Evolutionary conservation across 2,329 filamentous ascomycete genomes (phyloP).

Genomic region (Ciborinia camelliae): DNA sequence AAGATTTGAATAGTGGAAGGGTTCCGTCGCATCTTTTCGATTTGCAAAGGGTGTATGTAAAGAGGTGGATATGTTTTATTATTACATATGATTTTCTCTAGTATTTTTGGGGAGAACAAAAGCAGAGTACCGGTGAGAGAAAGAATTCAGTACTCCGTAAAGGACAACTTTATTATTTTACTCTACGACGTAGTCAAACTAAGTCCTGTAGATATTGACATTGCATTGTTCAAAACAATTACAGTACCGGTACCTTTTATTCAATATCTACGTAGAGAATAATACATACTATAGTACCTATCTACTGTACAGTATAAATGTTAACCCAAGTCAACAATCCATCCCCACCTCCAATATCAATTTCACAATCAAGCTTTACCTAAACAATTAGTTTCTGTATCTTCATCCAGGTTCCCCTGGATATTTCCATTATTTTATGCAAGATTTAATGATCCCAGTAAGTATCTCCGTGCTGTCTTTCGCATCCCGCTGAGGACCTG

Average conservation of each 20-base stretch:
- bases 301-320: neutral
- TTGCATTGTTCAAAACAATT: neutral
- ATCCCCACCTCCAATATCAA: slow-evolving; percentile 1
- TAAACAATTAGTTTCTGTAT: slow-evolving; percentile 9
- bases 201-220: neutral
- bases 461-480: slow-evolving; percentile 2
- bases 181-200: neutral
- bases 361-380: slow-evolving; percentile 16
- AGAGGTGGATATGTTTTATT: slow-evolving; percentile 8
- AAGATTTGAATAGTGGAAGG: slow-evolving; percentile 4
- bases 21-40: neutral
- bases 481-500: slow-evolving; percentile 12
- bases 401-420: slow-evolving; percentile 9
- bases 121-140: slow-evolving; percentile 1
- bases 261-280: no score
- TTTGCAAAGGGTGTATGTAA: slow-evolving; percentile 1
- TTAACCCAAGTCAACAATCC: neutral
- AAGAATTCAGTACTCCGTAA: neutral
- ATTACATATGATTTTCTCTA: neutral
- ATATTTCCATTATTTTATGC: slow-evolving; percentile 1
- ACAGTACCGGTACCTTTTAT: no score
- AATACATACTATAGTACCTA: no score
- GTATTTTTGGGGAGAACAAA: neutral
- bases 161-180: neutral
- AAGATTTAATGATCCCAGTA: slow-evolving; percentile 11